A percentile compares a stretch with the other conserved stretches of the same genome.
Conservation (phyloP, 129 eudicot genomes). For the Tanacetum coccineum region DNA sequence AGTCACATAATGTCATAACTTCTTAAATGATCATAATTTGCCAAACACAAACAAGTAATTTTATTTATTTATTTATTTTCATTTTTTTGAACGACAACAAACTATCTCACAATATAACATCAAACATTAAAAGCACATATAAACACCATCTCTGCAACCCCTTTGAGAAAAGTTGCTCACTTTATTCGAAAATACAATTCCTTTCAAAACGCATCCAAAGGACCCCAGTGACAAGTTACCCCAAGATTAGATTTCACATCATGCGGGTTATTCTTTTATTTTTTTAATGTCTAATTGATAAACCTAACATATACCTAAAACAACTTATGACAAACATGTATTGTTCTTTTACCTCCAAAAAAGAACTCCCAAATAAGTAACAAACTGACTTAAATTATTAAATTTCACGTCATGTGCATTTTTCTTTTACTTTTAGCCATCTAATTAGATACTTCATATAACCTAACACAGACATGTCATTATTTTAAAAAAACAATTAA, state of each 20-base stretch:
- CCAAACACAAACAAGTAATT: background rate
- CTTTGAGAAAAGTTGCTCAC: background rate
- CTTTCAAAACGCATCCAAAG: background rate
- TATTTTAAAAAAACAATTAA: no score
- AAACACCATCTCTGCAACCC: background rate
- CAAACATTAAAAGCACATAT: background rate
- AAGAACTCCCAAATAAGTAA: no score
- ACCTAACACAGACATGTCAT: no score
- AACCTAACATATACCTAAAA: no score
- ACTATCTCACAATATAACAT: background rate
- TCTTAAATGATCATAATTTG: background rate
- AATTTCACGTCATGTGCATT: no score
- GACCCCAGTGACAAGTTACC: background rate
- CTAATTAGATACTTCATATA: no score
- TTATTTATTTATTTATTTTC: no score
- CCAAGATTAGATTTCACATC: background rate
- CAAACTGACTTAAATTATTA: no score
- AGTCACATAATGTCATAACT: background rate
- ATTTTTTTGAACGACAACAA: no score
- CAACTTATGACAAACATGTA: no score
- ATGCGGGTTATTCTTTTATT: background rate
- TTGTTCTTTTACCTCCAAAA: no score
- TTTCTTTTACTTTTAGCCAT: no score
- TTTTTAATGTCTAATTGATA: background rate
- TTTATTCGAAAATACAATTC: background rate